These are phyloP conservation scores for Schizonepeta tenuifolia DNA, from an alignment of 257 asterid genomes.

Conservation along the genomic window DNA sequence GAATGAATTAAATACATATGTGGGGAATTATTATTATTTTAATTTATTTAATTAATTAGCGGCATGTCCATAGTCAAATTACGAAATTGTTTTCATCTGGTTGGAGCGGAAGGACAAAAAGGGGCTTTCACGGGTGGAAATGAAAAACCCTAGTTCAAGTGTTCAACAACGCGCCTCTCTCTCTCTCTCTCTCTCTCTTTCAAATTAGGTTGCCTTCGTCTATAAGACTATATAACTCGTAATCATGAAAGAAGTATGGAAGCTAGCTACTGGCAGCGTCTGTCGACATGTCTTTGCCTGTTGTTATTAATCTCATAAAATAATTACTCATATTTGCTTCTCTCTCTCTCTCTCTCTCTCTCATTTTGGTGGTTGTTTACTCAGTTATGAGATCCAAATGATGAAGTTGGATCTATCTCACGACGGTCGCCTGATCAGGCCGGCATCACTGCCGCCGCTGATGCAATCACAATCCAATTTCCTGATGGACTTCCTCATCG, in stretches of 20 bases:
- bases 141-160: neutral
- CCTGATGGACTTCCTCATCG: too few relatives aligned
- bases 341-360: too few relatives aligned
- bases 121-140: neutral
- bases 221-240: too few relatives aligned
- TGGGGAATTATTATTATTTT: too few relatives aligned
- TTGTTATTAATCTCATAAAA: too few relatives aligned
- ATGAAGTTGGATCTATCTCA: constrained; percentile 71
- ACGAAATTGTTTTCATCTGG: neutral
- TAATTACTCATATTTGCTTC: too few relatives aligned
- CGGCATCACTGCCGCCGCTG: constrained; percentile 1
- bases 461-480: too few relatives aligned
- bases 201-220: neutral
- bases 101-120: neutral
- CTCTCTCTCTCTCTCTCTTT: neutral
- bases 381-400: constrained; percentile 35
- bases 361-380: neutral
- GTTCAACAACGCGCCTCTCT: neutral
- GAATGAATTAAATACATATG: too few relatives aligned
- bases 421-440: constrained; percentile 80
- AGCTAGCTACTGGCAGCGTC: too few relatives aligned
- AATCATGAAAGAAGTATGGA: too few relatives aligned
- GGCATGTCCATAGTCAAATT: neutral
- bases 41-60: too few relatives aligned
- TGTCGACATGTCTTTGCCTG: too few relatives aligned